Percentiles rank a stretch among this genome's conserved stretches.
These are phyloP conservation scores for Debaryomyces sp. DNA, from an alignment of 1,139 yeast genomes.

Conservation along the genomic window DNA sequence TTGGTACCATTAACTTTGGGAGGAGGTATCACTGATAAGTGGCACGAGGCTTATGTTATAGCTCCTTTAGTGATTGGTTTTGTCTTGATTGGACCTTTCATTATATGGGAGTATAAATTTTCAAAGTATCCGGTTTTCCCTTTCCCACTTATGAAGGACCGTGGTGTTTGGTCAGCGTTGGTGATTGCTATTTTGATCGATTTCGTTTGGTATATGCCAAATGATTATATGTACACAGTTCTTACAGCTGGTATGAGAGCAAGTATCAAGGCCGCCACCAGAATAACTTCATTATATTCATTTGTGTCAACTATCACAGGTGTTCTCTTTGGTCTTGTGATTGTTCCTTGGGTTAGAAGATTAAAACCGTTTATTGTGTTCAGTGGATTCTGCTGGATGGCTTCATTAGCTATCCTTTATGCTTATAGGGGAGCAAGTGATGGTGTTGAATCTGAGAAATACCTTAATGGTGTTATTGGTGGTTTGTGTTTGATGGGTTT, in stretches of 20 bases:
- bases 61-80: slow-evolving; percentile 70
- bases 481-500: slow-evolving; percentile 67
- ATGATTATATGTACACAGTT: slow-evolving; percentile 67
- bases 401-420: slow-evolving; percentile 60
- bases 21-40: slow-evolving; percentile 43
- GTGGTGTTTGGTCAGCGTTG: slow-evolving; percentile 60
- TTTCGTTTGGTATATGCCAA: slow-evolving; percentile 68
- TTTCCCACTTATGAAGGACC: slow-evolving; percentile 55
- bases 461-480: slow-evolving; percentile 62
- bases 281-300: slow-evolving; percentile 64
- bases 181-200: slow-evolving; percentile 55
- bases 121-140: slow-evolving; percentile 65
- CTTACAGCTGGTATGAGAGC: slow-evolving; percentile 64
- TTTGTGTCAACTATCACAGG: slow-evolving; percentile 69
- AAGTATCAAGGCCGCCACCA: slow-evolving; percentile 60
- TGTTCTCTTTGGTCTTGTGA: slow-evolving; percentile 53
- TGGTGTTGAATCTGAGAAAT: slow-evolving; percentile 32
- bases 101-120: slow-evolving; percentile 54
- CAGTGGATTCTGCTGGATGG: slow-evolving; percentile 59
- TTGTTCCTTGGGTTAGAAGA: slow-evolving; percentile 53
- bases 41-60: slow-evolving; percentile 30
- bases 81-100: slow-evolving; percentile 54
- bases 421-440: slow-evolving; percentile 57
- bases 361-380: slow-evolving; percentile 58
- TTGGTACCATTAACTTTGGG: slow-evolving; percentile 58